These are phyloP conservation scores for Xylariaceae sp. DNA, from an alignment of 2,329 filamentous ascomycete genomes.

Conservation along the genomic window DNA sequence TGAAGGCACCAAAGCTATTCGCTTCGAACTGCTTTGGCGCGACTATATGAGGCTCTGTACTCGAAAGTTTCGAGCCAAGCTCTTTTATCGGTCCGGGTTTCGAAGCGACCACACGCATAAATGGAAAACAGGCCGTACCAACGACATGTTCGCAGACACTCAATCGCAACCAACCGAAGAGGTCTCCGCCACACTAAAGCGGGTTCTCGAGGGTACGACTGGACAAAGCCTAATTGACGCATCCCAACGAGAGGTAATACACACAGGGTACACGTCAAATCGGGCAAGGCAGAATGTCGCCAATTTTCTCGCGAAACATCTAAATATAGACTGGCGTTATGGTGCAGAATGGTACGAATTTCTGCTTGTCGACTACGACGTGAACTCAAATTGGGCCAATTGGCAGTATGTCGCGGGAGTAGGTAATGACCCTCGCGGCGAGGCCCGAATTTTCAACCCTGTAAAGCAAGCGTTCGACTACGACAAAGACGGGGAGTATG, in stretches of 20 bases:
- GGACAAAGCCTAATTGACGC: conserved; percentile 82
- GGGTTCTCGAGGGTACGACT: conserved; percentile 71
- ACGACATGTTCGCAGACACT: conserved; percentile 38
- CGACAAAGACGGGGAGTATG: conserved; percentile 72
- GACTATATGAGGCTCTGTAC: conserved; percentile 83
- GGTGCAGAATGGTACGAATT: conserved; percentile 86
- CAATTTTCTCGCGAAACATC: conserved; percentile 74
- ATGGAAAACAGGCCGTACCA: conserved; percentile 56
- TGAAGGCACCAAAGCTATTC: conserved; percentile 70
- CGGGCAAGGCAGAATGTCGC: conserved; percentile 79
- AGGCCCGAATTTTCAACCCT: conserved; percentile 79
- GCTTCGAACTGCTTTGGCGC: conserved; percentile 78
- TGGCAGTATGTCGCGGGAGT: conserved; percentile 85
- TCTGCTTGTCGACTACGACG: conserved; percentile 77
- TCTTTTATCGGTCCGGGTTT: conserved; percentile 73
- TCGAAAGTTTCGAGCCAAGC: conserved; percentile 68
- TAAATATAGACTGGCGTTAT: conserved; percentile 79
- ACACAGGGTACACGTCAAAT: conserved; percentile 81
- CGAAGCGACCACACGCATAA: conserved; percentile 52
- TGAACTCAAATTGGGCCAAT: conserved; percentile 79
- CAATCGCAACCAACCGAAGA: conserved; percentile 52
- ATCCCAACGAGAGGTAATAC: conserved; percentile 73
- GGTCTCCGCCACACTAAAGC: conserved; percentile 56
- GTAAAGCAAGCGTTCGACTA: conserved; percentile 83
- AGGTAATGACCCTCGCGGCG: conserved; percentile 77